These are phyloP conservation scores for Oidiodendron maius DNA, from an alignment of 495 filamentous ascomycete species.

Conservation along the genomic window DNA sequence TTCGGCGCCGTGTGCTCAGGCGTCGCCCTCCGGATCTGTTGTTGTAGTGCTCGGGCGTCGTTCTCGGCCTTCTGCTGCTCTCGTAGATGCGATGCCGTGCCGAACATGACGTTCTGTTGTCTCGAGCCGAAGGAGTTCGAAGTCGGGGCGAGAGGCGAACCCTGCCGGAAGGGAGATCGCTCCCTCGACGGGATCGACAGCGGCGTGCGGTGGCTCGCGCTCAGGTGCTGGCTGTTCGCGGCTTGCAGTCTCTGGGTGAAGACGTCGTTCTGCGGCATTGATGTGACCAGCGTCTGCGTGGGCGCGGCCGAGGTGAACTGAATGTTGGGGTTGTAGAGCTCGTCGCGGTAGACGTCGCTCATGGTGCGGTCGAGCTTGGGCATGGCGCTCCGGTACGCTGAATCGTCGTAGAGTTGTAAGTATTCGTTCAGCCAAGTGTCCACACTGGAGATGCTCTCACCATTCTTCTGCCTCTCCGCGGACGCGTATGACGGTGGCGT, in stretches of 20 bases:
- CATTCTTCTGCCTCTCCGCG: constrained; percentile 24
- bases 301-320: constrained; percentile 47
- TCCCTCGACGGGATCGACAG: constrained; percentile 51
- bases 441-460: constrained; percentile 31
- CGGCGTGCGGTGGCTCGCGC: constrained; percentile 39
- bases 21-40: constrained; percentile 39
- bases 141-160: constrained; percentile 59
- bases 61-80: constrained; percentile 54
- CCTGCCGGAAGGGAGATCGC: constrained; percentile 76
- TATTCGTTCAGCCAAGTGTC: constrained; percentile 53
- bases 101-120: constrained; percentile 38
- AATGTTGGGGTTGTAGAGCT: constrained; percentile 70
- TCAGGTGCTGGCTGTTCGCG: constrained; percentile 67
- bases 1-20: constrained; percentile 53
- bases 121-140: constrained; percentile 35
- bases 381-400: constrained; percentile 48
- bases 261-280: constrained; percentile 54
- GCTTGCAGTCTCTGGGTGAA: constrained; percentile 72
- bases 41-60: constrained; percentile 46
- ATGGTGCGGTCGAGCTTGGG: constrained; percentile 83
- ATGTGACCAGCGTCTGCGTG: constrained; percentile 29
- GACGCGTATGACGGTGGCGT: constrained; percentile 42
- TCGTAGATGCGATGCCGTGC: constrained; percentile 51
- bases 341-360: constrained; percentile 79
- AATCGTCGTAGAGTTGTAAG: constrained; percentile 43